Conservation (phyloP, 345 rosid species). For the Citrus inodora region DNA sequence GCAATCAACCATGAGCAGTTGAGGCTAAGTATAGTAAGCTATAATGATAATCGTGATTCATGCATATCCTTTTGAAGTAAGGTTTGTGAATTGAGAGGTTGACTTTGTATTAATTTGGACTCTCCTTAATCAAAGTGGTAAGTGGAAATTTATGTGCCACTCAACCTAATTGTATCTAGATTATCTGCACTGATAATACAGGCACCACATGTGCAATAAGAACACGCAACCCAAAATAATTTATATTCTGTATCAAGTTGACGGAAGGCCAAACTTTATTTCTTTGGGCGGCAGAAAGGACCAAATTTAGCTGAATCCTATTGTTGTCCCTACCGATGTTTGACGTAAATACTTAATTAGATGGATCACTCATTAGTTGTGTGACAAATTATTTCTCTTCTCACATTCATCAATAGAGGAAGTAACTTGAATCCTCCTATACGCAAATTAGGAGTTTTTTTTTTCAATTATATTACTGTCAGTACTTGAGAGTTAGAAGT, state of each 20-base stretch:
- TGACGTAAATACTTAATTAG: not conserved
- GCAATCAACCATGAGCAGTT: too few species aligned
- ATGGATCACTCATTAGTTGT: not conserved
- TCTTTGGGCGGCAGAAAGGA: conserved; percentile 3
- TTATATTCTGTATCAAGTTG: not conserved
- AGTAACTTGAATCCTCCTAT: not conserved
- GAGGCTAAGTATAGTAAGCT: too few species aligned
- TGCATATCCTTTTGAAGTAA: not conserved
- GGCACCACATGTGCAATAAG: not conserved
- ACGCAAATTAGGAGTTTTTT: too few species aligned
- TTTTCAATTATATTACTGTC: too few species aligned
- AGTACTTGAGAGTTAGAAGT: too few species aligned
- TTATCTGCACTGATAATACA: not conserved
- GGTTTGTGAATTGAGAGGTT: not conserved
- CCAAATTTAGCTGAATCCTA: not conserved
- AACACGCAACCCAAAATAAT: too few species aligned
- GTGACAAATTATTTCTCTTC: not conserved
- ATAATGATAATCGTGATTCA: too few species aligned
- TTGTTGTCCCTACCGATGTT: not conserved
- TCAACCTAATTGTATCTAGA: not conserved
- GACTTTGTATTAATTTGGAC: not conserved
- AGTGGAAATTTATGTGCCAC: not conserved
- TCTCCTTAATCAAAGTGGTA: not conserved
- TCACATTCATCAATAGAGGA: not conserved
- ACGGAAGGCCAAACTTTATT: not conserved